A percentile compares a stretch with the other conserved stretches of the same genome.
Conservation (phyloP, 192 early-diverging fungal species). For the Linnemannia zychae region DNA sequence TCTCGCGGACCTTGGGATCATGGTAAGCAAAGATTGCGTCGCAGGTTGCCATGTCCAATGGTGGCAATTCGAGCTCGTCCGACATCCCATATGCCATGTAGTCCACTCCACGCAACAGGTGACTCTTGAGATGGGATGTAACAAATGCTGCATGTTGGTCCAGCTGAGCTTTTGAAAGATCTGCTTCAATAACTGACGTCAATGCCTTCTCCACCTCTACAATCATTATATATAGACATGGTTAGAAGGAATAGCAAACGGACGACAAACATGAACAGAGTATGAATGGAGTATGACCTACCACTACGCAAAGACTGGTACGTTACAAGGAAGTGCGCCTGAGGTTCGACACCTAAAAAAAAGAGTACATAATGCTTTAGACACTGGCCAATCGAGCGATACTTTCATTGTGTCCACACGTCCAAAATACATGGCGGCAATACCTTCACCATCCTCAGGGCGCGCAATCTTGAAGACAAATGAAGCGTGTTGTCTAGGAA, state of each 20-base stretch:
- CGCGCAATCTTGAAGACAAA: constrained; percentile 70
- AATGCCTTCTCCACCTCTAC: constrained; percentile 67
- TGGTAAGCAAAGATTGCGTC: constrained; percentile 62
- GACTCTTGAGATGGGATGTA: constrained; percentile 59
- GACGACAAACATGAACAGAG: neutral
- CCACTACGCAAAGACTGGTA: constrained; percentile 65
- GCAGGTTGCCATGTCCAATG: constrained; percentile 63
- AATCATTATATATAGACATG: neutral
- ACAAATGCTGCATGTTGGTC: constrained; percentile 64
- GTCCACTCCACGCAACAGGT: constrained; percentile 67
- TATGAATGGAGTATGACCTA: constrained; percentile 11
- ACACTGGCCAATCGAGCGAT: neutral
- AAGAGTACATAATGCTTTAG: neutral
- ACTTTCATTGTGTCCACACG: neutral
- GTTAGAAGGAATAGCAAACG: neutral
- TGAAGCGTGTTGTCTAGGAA: constrained; percentile 66
- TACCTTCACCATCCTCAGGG: constrained; percentile 53
- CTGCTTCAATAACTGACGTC: constrained; percentile 53
- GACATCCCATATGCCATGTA: constrained; percentile 71
- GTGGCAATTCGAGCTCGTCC: constrained; percentile 67
- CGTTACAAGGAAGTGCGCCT: constrained; percentile 67
- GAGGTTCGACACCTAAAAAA: constrained; percentile 22
- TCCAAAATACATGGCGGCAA: neutral
- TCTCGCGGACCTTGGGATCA: constrained; percentile 65
- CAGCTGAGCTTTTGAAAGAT: constrained; percentile 59